Base-by-base conservation (phyloP, 148 eudicot species). In the Cornus suecica region DNA sequence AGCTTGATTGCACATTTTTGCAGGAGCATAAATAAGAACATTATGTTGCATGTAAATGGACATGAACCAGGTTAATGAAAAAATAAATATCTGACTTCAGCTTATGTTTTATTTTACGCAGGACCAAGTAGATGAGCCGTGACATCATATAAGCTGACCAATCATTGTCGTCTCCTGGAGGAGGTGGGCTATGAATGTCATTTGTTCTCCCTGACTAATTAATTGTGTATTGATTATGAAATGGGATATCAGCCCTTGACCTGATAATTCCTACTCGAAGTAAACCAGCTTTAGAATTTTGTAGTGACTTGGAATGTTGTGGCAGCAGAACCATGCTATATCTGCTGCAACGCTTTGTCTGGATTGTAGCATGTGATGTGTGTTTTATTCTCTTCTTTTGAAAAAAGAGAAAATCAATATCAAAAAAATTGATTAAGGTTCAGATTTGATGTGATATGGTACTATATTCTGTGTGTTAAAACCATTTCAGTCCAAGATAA, bases 71-170 rank as follows among this genome's bases (percentile, higher is more conserved):
- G 27, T 45, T 51, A 32, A 23, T 29, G 4, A 4, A 23, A 68
- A 29, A 26, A n/a, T n/a, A n/a, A n/a, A n/a, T n/a, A n/a, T 71
- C 64, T 20, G 65, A 60, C 58, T 66, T 67, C 3, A 72, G 1
- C 45, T 66, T 72, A n/a, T 48, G 10, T 74, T 68, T 71, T 1
- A 10, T 41, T 68, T 71, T 18, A 60, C 77, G 73, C 86, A 86
- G 89, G 91, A 88, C 31, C 87, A 84, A 73, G 68, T 83, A 68
- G 89, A 86, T 18, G 89, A 88, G 79, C 78, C 86, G 20, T 86
- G 78, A 78, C 51, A 37, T 26, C 48, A 42, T 34, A 65, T 45
- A 52, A 37, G 56, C 70, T 32, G 28, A 29, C 45, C 29, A n/a
- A 74, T 34, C 34, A 51, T 65, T 68, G 27, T 75, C 70, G 68